These are phyloP conservation scores for Noccaea caerulescens DNA, from an alignment of 345 rosid genomes.

Conservation along the genomic window DNA sequence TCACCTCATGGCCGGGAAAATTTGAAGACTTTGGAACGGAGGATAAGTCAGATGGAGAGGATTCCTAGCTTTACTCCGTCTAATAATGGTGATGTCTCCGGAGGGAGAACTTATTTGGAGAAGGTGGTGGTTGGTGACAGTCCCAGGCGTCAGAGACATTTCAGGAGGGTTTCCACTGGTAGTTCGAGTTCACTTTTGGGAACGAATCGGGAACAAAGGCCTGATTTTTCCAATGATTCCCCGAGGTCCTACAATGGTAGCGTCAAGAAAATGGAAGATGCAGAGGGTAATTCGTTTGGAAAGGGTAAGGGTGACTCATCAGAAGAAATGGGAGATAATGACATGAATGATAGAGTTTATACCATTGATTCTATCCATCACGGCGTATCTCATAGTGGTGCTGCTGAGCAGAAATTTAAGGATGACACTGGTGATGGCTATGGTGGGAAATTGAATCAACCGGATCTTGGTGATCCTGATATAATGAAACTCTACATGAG, in stretches of 20 bases:
- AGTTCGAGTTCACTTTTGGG: slow-evolving; percentile 61
- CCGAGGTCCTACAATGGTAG: slow-evolving; percentile 54
- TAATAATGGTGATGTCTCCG: slow-evolving; percentile 57
- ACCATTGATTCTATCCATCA: slow-evolving; percentile 83
- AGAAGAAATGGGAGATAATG: slow-evolving; percentile 73
- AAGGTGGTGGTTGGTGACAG: slow-evolving; percentile 78
- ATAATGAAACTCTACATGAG: slow-evolving; percentile 77
- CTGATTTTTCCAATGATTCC: slow-evolving; percentile 55
- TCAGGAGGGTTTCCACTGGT: slow-evolving; percentile 59
- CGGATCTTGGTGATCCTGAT: slow-evolving; percentile 74
- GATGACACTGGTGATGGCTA: slow-evolving; percentile 51
- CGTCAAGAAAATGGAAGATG: slow-evolving; percentile 58
- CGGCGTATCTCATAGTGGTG: slow-evolving; percentile 53
- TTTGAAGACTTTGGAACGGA: slow-evolving; percentile 72
- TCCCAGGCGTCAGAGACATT: slow-evolving; percentile 64
- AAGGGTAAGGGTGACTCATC: slow-evolving; percentile 56
- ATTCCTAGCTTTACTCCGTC: slow-evolving; percentile 54
- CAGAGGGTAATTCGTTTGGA: slow-evolving; percentile 48
- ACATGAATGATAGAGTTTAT: slow-evolving; percentile 79
- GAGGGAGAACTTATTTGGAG: slow-evolving; percentile 58
- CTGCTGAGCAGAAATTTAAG: slow-evolving; percentile 19
- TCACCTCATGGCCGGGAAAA: slow-evolving; percentile 54
- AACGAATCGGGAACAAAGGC: slow-evolving; percentile 49
- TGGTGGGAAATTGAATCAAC: slow-evolving; percentile 47
- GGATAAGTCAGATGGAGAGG: slow-evolving; percentile 79